These are phyloP conservation scores for Monosporascus sp. DNA, from an alignment of 2,329 filamentous ascomycete genomes.

Conservation along the genomic window DNA sequence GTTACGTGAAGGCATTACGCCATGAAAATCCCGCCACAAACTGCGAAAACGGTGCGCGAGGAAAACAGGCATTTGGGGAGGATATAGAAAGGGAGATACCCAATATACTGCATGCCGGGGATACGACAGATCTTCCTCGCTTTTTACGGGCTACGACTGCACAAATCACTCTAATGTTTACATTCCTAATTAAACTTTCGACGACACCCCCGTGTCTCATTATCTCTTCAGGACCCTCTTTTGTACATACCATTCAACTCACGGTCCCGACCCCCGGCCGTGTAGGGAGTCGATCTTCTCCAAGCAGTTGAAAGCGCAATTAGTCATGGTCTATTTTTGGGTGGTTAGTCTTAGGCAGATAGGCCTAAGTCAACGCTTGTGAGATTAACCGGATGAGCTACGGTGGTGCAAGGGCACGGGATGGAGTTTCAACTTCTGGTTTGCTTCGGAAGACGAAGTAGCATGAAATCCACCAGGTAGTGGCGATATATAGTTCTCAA, in stretches of 20 bases:
- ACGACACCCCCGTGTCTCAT: constrained; percentile 18
- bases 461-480: background rate
- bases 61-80: constrained; percentile 4
- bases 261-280: constrained; percentile 24
- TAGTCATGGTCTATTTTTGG: background rate
- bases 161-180: constrained; percentile 29
- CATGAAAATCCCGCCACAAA: constrained; percentile 7
- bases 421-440: background rate
- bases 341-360: background rate
- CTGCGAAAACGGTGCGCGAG: background rate
- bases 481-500: background rate
- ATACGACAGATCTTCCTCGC: constrained; percentile 12
- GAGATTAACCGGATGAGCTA: background rate
- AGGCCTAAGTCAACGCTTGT: background rate
- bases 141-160: constrained; percentile 23
- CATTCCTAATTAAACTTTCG: constrained; percentile 23
- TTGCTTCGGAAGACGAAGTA: background rate
- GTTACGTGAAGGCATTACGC: constrained; percentile 7
- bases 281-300: constrained; percentile 8
- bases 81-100: constrained; percentile 9
- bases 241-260: constrained; percentile 23
- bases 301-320: background rate
- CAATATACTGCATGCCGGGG: constrained; percentile 6
- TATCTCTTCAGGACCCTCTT: constrained; percentile 16
- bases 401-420: background rate